Evolutionary conservation across 139 green algal genomes (phyloP), one percentile per base, ranked within the genome.

Genomic region (Yamagishiella unicocca): DNA sequence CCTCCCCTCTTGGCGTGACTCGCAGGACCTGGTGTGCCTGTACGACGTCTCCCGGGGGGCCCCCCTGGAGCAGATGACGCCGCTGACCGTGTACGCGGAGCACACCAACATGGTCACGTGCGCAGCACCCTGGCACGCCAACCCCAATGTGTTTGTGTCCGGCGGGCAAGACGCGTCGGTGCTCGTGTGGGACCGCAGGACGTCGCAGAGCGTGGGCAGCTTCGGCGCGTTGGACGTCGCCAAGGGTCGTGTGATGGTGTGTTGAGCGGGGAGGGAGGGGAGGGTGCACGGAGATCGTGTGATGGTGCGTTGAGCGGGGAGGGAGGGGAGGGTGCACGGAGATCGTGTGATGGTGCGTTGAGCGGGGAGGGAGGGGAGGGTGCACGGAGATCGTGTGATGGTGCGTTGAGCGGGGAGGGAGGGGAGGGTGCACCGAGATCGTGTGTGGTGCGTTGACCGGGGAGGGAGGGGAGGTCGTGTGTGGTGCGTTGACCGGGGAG

Each of bases 21-120:
- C 50, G 19, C 54, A 71, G 76, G 76, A 85, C 17, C 4, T 85
- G 8, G 55, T 93, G 38, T 54, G 40, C 53, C 83, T 67, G 75
- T 93, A 85, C 74, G 90, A 92, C 62, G 33, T 75, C 45, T 68
- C 43, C 45, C 64, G 62, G 45, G 42, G 45, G 0, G 58, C 8
- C 9, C 29, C 46, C 8, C 4, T 89, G 70, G 67, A 74, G 17
- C 29, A 33, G 12, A 8, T 74, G 58, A n/a, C 67, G 42, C 88
- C 83, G 24, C 68, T 85, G 8, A 17, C 19, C 0, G 12, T 33
- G 12, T 85, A 84, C 43, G 29, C 1, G 0, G 89, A 90, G 50
- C 91, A 94, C 82, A 33, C 29, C 3, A 71, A 92, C 29, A 87
- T 96, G 46, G 84, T 95, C 25, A 95, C 91, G 29, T 93, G 83